phyloP scores from a whole-genome alignment of 2,329 filamentous ascomycete genomes.

The Bipolaris bicolor region DNA sequence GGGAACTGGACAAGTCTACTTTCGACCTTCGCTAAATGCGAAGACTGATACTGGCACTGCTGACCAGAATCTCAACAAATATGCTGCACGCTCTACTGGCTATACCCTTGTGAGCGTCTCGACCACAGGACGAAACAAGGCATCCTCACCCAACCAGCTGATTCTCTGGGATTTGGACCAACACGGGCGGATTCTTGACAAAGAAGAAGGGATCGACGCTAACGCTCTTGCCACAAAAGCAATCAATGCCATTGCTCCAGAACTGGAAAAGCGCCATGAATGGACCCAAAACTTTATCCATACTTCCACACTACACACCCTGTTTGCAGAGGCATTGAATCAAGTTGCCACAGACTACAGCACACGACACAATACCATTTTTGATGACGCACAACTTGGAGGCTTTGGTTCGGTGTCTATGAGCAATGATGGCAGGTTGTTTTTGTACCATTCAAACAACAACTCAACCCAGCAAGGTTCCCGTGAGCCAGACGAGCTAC shows the following conservation, averaged over 20 bases:
- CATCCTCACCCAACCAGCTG: neutral
- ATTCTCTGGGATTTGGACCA: neutral
- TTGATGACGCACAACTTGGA: conserved; percentile 10
- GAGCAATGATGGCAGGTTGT: neutral
- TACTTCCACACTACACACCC: conserved; percentile 25
- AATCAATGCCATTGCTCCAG: conserved; percentile 32
- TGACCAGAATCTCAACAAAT: neutral
- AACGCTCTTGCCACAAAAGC: conserved; percentile 31
- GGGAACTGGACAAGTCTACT: neutral
- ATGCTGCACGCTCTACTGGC: neutral
- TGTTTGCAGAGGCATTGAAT: conserved; percentile 28
- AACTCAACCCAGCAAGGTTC: neutral
- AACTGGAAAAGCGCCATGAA: conserved; percentile 33
- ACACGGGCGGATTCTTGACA: neutral
- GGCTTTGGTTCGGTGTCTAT: neutral
- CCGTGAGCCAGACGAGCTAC: neutral
- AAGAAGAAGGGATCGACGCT: conserved; percentile 22
- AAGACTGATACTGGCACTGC: neutral
- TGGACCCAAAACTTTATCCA: conserved; percentile 35
- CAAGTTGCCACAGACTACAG: conserved; percentile 29
- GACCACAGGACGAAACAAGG: neutral
- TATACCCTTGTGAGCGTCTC: neutral
- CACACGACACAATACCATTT: conserved; percentile 27
- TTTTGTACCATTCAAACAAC: neutral
- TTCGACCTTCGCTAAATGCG: neutral